Evolutionary conservation across 2,329 filamentous ascomycete genomes (phyloP).

Genomic region (Didymella pomorum): DNA sequence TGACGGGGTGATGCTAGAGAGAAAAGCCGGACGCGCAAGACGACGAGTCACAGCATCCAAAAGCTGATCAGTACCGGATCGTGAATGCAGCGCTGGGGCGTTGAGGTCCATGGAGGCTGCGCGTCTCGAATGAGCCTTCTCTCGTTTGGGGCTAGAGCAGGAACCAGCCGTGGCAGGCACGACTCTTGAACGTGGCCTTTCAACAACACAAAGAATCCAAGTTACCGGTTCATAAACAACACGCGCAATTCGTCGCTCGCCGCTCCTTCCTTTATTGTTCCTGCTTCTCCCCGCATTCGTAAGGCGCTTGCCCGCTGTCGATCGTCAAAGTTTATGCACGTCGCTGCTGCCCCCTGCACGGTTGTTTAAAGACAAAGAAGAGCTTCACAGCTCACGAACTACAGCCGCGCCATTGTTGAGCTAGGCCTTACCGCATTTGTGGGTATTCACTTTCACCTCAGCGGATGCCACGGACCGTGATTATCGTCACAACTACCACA

Average conservation of each 20-base stretch:
- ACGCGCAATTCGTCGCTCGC: slow-evolving; percentile 24
- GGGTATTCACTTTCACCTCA: slow-evolving; percentile 15
- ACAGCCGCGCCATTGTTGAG: slow-evolving; percentile 3
- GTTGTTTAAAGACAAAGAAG: slow-evolving; percentile 7
- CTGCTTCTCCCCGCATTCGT: slow-evolving; percentile 22
- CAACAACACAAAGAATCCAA: slow-evolving; percentile 30
- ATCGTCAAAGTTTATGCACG: slow-evolving; percentile 23
- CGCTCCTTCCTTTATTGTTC: slow-evolving; percentile 26
- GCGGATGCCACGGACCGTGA: slow-evolving; percentile 13
- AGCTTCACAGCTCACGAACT: slow-evolving; percentile 6
- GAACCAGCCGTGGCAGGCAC: slow-evolving; percentile 21
- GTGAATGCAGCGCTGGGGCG: slow-evolving; percentile 30
- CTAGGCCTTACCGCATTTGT: slow-evolving; percentile 15
- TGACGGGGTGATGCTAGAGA: slow-evolving; percentile 47
- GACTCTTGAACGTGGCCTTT: slow-evolving; percentile 40
- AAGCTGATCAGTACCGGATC: slow-evolving; percentile 44
- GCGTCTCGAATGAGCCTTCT: slow-evolving; percentile 37
- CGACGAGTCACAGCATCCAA: slow-evolving; percentile 45
- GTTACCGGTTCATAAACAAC: slow-evolving; percentile 8
- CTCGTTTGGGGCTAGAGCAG: slow-evolving; percentile 43
- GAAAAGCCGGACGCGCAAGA: slow-evolving; percentile 46
- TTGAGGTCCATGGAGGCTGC: slow-evolving; percentile 42
- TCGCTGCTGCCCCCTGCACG: slow-evolving; percentile 12
- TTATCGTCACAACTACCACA: slow-evolving; percentile 8
- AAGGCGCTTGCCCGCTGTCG: slow-evolving; percentile 15